A percentile compares a stretch with the other conserved stretches of the same genome.
phyloP scores from a whole-genome alignment of 2,329 filamentous ascomycete species.

The Botrytis hyacinthi region DNA sequence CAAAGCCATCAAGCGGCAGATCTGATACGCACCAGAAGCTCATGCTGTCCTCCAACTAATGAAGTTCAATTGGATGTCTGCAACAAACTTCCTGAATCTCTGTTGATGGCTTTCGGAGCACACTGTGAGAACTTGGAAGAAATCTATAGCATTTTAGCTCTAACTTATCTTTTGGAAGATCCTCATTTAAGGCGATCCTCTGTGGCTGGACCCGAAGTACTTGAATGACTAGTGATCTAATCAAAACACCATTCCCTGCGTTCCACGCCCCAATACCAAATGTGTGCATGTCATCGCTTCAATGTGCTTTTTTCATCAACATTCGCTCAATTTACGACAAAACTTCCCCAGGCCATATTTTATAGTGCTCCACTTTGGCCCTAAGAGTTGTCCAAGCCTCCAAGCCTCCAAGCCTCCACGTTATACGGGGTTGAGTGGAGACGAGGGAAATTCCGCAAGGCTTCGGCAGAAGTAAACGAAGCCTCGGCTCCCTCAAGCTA shows the following conservation, averaged over 20 bases:
- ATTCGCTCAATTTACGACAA: not conserved
- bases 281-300: not conserved
- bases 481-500: not conserved
- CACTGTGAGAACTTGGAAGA: not conserved
- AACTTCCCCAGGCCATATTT: not conserved
- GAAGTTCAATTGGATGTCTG: not conserved
- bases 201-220: not conserved
- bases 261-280: not conserved
- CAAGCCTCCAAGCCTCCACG: no score
- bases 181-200: not conserved
- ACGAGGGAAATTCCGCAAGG: not conserved
- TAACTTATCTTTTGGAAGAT: not conserved
- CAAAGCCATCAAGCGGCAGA: not conserved
- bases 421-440: not conserved
- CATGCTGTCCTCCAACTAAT: not conserved
- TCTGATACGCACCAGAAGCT: not conserved
- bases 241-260: not conserved
- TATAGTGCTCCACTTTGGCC: not conserved
- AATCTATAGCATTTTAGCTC: not conserved
- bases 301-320: not conserved
- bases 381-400: not conserved
- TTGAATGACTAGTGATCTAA: rapidly evolving
- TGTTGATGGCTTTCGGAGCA: not conserved
- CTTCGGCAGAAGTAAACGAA: not conserved
- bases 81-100: not conserved